These are phyloP conservation scores for Hypoxylon lienhwacheense DNA, from an alignment of 495 filamentous ascomycete species.

Conservation along the genomic window DNA sequence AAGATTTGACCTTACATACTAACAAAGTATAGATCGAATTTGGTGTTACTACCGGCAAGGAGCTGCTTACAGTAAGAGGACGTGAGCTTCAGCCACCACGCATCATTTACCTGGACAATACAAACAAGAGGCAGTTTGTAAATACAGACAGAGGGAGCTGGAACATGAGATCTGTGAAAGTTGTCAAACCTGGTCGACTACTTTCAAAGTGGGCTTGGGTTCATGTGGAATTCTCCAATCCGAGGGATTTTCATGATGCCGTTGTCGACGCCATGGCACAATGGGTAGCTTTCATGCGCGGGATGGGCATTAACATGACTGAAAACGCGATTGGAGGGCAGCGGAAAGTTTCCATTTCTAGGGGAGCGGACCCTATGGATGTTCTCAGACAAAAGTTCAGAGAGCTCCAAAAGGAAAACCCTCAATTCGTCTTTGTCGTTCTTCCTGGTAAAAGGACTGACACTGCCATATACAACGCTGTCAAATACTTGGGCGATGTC, in stretches of 20 bases:
- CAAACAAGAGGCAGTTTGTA: slow-evolving; percentile 7
- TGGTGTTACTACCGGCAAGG: slow-evolving; percentile 54
- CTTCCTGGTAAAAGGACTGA: slow-evolving; percentile 53
- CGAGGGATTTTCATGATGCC: not conserved
- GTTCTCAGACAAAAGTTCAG: slow-evolving; percentile 25
- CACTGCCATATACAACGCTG: slow-evolving; percentile 59
- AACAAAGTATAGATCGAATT: slow-evolving; percentile 45
- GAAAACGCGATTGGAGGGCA: not conserved
- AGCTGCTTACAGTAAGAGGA: slow-evolving; percentile 65
- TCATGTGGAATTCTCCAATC: slow-evolving; percentile 16
- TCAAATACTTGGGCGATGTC: slow-evolving; percentile 71
- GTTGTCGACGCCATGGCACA: slow-evolving; percentile 24
- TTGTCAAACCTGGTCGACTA: slow-evolving; percentile 35
- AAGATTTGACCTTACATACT: slow-evolving; percentile 9
- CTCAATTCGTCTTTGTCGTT: slow-evolving; percentile 64
- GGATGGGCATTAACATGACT: slow-evolving; percentile 43
- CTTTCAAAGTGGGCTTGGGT: slow-evolving; percentile 43
- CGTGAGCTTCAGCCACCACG: slow-evolving; percentile 61
- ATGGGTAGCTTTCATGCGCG: slow-evolving; percentile 42
- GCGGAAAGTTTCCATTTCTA: not conserved
- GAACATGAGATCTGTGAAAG: slow-evolving; percentile 42
- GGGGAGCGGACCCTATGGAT: not conserved
- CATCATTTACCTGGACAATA: slow-evolving; percentile 52
- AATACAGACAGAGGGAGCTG: slow-evolving; percentile 39
- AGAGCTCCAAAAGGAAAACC: slow-evolving; percentile 27